Evolutionary conservation across 2,329 filamentous ascomycete species (phyloP), one percentile per base, ranked within the genome.

Genomic region (Delphinella strobiligena): DNA sequence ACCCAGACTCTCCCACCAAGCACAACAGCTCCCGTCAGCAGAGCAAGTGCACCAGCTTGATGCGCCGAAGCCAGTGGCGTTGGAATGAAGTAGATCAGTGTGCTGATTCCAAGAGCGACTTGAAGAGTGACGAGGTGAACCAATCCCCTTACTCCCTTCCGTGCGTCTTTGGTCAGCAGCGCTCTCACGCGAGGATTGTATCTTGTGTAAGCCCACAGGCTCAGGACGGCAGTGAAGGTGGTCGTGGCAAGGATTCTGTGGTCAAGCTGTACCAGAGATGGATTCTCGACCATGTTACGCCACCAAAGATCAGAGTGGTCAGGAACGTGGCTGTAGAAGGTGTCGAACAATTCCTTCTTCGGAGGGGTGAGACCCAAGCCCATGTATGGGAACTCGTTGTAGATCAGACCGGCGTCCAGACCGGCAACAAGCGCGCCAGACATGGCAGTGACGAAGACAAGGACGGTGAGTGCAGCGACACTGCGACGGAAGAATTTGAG

Each of bases 311-410:
- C 93, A 10, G 78, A 80, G 31, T 74, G 68, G 57, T 94, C 86
- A 31, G 80, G 70, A 42, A 73, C 75, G 53, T 87, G 82, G 42
- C 78, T 80, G 72, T 95, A 95, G 66, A 86, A 93, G 29, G 74
- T 68, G 54, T 89, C 80, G 61, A 85, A 87, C 22, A 96, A 77
- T 64, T 96, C 89, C 8, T 75, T 71, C 54, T 72, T 76, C 1
- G 89, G 89, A 1, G 89, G 89, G 1, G 85, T 72, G 16, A 93
- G 66, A 9, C 87, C 86, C 3, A 76, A 62, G 7, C 91, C 91
- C 91, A 98, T 98, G 62, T 75, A 84, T 5, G 91, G 91, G 60
- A 98, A 96, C 61, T 98, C 87, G 60, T 98, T 98, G 70, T 98
- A 98, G 62, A 98, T 96, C 41, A 98, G 71, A 7, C 91, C 91